Conservation (phyloP, 2,329 filamentous ascomycete genomes). For the Huntiella abstrusa region DNA sequence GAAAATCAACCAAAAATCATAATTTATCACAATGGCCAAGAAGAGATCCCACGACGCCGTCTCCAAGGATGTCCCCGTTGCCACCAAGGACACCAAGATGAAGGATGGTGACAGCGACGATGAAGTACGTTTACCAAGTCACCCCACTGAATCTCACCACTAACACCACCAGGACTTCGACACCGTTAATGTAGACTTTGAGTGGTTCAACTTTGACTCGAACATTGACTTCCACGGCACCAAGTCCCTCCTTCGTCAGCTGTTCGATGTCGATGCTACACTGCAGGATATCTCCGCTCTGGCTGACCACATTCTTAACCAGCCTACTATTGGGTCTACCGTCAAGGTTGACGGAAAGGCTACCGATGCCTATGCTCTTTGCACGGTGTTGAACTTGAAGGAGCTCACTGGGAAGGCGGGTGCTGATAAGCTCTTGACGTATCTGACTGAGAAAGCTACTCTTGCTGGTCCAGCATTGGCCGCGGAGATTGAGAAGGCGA, state of each 20-base stretch:
- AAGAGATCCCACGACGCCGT: slow-evolving; percentile 31
- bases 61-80: slow-evolving; percentile 24
- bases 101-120: slow-evolving; percentile 26
- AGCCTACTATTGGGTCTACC: slow-evolving; percentile 76
- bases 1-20: neutral
- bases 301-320: slow-evolving; percentile 68
- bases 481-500: slow-evolving; percentile 19
- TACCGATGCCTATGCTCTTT: slow-evolving; percentile 77
- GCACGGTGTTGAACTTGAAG: slow-evolving; percentile 69
- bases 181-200: slow-evolving; percentile 88
- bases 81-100: slow-evolving; percentile 27
- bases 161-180: slow-evolving; percentile 51
- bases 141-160: slow-evolving; percentile 7
- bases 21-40: slow-evolving; percentile 25
- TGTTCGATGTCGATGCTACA: slow-evolving; percentile 73
- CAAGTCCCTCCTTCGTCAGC: slow-evolving; percentile 74
- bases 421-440: slow-evolving; percentile 51
- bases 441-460: slow-evolving; percentile 42
- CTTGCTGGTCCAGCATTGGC: slow-evolving; percentile 32
- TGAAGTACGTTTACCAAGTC: slow-evolving; percentile 22
- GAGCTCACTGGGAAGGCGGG: slow-evolving; percentile 43
- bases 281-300: slow-evolving; percentile 78
- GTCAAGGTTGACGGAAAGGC: slow-evolving; percentile 95
- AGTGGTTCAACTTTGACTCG: slow-evolving; percentile 92
- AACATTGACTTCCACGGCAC: slow-evolving; percentile 88